phyloP scores from a whole-genome alignment of 306 rosid species.

The Castanopsis chinensis region DNA sequence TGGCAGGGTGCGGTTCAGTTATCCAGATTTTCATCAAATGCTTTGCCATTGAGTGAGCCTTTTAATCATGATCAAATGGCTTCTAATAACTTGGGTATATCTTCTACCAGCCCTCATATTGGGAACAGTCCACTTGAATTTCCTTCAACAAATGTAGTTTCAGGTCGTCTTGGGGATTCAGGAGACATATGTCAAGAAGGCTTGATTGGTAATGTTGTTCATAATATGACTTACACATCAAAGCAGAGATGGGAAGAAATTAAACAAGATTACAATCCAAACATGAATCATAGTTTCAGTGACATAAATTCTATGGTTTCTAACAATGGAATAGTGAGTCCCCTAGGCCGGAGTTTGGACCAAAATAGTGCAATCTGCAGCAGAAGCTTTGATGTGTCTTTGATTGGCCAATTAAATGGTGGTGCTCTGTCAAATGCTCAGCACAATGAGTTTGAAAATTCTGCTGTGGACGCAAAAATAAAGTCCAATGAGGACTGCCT shows the following conservation, averaged over 20 bases:
- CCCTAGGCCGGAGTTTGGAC: conserved; percentile 35
- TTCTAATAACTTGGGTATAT: conserved; percentile 34
- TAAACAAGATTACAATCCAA: conserved; percentile 28
- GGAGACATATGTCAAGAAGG: conserved; percentile 46
- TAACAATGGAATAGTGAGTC: conserved; percentile 17
- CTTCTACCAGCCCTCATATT: conserved; percentile 32
- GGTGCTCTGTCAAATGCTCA: conserved; percentile 29
- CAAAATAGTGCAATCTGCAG: conserved; percentile 37
- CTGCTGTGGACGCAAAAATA: conserved; percentile 27
- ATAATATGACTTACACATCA: conserved; percentile 21
- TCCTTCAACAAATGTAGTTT: conserved; percentile 40
- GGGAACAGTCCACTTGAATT: conserved; percentile 38
- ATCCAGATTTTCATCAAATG: conserved; percentile 46
- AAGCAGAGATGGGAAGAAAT: conserved; percentile 56
- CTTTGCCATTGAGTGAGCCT: conserved; percentile 44
- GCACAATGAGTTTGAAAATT: conserved; percentile 24
- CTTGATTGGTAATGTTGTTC: conserved; percentile 48
- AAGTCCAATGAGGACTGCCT: conserved; percentile 37
- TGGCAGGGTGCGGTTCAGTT: conserved; percentile 56
- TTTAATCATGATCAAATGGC: conserved; percentile 40
- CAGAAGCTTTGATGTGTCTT: conserved; percentile 28
- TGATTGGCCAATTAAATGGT: conserved; percentile 33
- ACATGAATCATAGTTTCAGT: conserved; percentile 27
- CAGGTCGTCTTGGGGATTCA: conserved; percentile 39
- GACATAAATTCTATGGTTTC: conserved; percentile 33